Percentiles rank a stretch among this genome's conserved stretches.
Conservation (phyloP, 371 early-diverging fungal genomes). For the Mucor circinelloides region DNA sequence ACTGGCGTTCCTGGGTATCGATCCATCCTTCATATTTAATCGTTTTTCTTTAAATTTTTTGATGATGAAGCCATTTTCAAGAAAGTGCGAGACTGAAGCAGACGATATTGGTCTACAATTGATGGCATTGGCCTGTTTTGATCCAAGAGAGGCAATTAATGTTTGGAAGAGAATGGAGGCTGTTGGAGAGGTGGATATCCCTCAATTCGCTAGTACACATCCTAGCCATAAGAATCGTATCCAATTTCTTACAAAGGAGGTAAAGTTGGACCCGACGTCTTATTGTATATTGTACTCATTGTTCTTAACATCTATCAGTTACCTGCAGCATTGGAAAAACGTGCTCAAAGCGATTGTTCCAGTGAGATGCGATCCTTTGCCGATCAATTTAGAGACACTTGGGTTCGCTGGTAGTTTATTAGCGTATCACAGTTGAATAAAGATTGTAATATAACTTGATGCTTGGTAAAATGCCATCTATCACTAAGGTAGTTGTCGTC, state of each 20-base stretch:
- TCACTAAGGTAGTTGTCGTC: too few species aligned
- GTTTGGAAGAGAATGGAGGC: conserved; percentile 66
- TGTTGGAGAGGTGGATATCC: conserved; percentile 24
- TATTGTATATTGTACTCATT: not conserved
- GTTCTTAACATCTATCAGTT: conserved; percentile 20
- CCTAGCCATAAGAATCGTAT: conserved; percentile 79
- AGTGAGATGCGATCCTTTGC: conserved; percentile 32
- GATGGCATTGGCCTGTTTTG: conserved; percentile 93
- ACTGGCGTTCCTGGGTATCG: conserved; percentile 44
- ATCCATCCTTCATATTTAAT: conserved; percentile 55
- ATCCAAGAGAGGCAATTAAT: conserved; percentile 76
- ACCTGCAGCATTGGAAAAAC: conserved; percentile 38
- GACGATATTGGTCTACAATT: conserved; percentile 86
- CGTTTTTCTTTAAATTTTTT: conserved; percentile 58
- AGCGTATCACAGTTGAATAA: not conserved
- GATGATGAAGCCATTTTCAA: conserved; percentile 80
- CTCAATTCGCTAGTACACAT: conserved; percentile 86
- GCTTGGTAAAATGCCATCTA: too few species aligned
- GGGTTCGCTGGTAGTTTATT: conserved; percentile 38
- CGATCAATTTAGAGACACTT: conserved; percentile 34
- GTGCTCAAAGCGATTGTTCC: conserved; percentile 40
- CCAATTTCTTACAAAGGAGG: conserved; percentile 61
- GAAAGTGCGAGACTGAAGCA: conserved; percentile 92
- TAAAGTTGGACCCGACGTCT: conserved; percentile 2
- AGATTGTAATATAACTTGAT: not conserved